These are phyloP conservation scores for Trapa bicornis DNA, from an alignment of 345 rosid species.

Conservation along the genomic window DNA sequence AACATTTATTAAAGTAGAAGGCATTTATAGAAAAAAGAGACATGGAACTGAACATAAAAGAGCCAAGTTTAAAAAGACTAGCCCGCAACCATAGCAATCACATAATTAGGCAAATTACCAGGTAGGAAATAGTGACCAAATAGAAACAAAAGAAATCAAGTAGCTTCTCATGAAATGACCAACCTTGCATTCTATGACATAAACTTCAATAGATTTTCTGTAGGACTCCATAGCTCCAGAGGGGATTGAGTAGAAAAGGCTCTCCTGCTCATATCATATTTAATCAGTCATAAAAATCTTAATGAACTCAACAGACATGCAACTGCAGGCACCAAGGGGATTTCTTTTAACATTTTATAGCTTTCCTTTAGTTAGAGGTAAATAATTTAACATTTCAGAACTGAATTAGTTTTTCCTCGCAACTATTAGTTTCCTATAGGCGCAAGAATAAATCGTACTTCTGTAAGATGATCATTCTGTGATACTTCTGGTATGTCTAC, in stretches of 20 bases:
- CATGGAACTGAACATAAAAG: neutral
- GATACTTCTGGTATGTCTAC: constrained; percentile 42
- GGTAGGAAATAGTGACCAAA: neutral
- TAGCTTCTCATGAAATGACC: constrained; percentile 4
- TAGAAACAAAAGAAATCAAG: neutral
- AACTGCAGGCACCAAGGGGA: neutral
- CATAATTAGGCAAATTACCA: neutral
- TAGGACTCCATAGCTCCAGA: constrained; percentile 72
- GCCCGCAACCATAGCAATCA: neutral
- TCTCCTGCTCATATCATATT: constrained; percentile 50
- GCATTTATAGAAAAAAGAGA: neutral
- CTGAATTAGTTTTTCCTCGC: neutral
- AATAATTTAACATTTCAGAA: neutral
- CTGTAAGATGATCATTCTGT: constrained; percentile 65
- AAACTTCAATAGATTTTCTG: constrained; percentile 69
- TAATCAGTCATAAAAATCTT: constrained; percentile 9
- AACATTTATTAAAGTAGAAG: neutral
- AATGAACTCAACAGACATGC: neutral
- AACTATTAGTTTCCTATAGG: neutral
- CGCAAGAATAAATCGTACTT: constrained; percentile 32
- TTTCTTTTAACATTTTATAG: neutral
- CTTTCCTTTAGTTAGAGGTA: neutral
- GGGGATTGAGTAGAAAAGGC: constrained; percentile 84
- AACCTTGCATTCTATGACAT: constrained; percentile 47
- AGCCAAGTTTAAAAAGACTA: neutral